Evolutionary conservation across 1,284 basidiomycete species (phyloP), one percentile per base, ranked within the genome.

Genomic region (Sphagnurus paluster): DNA sequence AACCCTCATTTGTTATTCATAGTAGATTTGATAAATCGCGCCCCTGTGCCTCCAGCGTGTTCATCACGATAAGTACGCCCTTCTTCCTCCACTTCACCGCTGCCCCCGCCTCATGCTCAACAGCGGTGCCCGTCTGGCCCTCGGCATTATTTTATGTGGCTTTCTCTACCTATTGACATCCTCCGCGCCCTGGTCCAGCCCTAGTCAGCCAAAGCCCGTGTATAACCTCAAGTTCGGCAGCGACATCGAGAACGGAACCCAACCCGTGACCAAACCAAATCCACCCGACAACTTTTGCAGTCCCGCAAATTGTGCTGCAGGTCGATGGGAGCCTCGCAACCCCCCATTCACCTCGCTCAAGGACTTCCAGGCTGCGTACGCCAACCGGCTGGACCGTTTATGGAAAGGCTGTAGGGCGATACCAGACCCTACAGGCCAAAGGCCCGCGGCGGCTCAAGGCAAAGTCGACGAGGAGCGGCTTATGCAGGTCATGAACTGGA

Each of bases 401-500:
- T 61, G 59, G 57, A 57, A 52, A 26, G 55, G 58, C 14, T 60
- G 59, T 46, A 54, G 48, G 24, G 49, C 58, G 8, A 49, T 51
- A 10, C 52, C 51, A 10, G 29, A 50, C 16, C n/a, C 54, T 9
- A 23, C 20, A 14, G 40, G 36, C 20, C 21, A 29, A 14, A 42
- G 25, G 2, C 36, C 34, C 33, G 42, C 44, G 10, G 41, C 48
- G 11, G 39, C 46, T 14, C 53, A 53, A 29, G 43, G 39, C n/a
- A 51, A 48, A 19, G 50, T 49, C 3, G 56, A 57, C n/a, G 57
- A 56, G 38, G 51, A 55, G 14, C 50, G 61, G 16, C 39, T 61
- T 29, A 50, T 63, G 53, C 54, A 59, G 24, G 49, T 63, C 21
- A 57, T 58, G 53, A 61, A 58, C 46, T 63, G 58, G 60, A 57